These are phyloP conservation scores for Royoungia palumana DNA, from an alignment of 768 basidiomycete species.

Conservation along the genomic window DNA sequence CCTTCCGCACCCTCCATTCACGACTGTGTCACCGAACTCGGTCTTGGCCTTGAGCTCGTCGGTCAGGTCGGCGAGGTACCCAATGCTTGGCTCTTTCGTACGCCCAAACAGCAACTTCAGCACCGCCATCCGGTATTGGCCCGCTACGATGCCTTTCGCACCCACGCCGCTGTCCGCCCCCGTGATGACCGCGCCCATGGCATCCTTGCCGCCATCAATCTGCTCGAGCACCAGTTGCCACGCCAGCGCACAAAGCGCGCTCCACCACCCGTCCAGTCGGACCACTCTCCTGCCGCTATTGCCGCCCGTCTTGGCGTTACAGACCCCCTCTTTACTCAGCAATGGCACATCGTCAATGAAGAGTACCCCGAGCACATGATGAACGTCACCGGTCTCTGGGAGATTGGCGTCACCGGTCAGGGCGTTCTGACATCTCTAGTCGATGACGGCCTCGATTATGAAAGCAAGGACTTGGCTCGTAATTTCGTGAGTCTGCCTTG, in stretches of 20 bases:
- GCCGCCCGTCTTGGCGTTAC: slow-evolving; percentile 62
- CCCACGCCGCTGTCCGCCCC: slow-evolving; percentile 28
- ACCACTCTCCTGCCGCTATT: slow-evolving; percentile 40
- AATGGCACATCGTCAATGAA: slow-evolving; percentile 96
- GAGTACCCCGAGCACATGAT: slow-evolving; percentile 77
- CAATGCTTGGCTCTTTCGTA: slow-evolving; percentile 81
- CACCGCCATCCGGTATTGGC: slow-evolving; percentile 40
- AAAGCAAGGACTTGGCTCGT: slow-evolving; percentile 76
- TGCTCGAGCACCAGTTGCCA: slow-evolving; percentile 60
- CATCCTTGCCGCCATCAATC: slow-evolving; percentile 54
- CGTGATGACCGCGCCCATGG: slow-evolving; percentile 40
- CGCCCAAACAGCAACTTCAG: slow-evolving; percentile 32
- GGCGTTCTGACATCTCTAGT: slow-evolving; percentile 86
- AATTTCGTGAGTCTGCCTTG: slow-evolving; percentile 75
- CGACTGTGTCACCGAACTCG: slow-evolving; percentile 58
- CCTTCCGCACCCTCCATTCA: slow-evolving; percentile 51
- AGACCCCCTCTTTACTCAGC: slow-evolving; percentile 79
- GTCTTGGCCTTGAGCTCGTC: slow-evolving; percentile 82
- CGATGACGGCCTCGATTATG: slow-evolving; percentile 94
- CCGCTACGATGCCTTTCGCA: slow-evolving; percentile 44
- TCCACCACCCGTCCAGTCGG: slow-evolving; percentile 52
- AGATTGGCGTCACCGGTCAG: slow-evolving; percentile 81
- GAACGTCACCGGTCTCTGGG: slow-evolving; percentile 94
- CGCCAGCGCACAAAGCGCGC: slow-evolving; percentile 72
- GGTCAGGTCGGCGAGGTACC: slow-evolving; percentile 82